A percentile compares a stretch with the other conserved stretches of the same genome.
Conservation (phyloP, 495 filamentous ascomycete genomes). For the Daldinia vernicosa region DNA sequence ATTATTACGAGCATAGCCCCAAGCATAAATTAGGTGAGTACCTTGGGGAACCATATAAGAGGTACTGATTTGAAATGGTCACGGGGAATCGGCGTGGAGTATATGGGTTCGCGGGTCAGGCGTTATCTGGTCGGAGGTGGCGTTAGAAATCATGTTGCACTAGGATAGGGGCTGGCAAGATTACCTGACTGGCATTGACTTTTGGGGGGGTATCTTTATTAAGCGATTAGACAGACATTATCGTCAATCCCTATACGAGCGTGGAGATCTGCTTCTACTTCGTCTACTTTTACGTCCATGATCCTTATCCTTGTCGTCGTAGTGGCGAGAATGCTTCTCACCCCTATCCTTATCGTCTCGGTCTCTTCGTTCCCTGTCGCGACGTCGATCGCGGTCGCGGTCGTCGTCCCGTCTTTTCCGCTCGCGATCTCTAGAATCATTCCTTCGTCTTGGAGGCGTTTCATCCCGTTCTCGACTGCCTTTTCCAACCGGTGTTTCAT, state of each 20-base stretch:
- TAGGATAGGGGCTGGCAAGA: conserved; percentile 29
- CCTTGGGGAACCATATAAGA: neutral
- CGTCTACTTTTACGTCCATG: conserved; percentile 34
- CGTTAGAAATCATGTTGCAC: conserved; percentile 29
- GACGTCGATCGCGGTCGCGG: conserved; percentile 41
- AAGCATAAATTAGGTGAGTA: neutral
- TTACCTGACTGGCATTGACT: conserved; percentile 31
- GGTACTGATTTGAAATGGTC: conserved; percentile 17
- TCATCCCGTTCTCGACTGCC: conserved; percentile 40
- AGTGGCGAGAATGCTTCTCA: conserved; percentile 32
- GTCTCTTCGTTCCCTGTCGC: conserved; percentile 41
- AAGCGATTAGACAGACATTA: conserved; percentile 32
- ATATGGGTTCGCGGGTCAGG: conserved; percentile 26
- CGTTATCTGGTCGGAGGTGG: conserved; percentile 22
- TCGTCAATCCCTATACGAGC: conserved; percentile 42
- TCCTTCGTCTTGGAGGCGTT: conserved; percentile 41
- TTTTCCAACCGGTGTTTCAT: conserved; percentile 24
- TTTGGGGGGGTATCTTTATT: conserved; percentile 37
- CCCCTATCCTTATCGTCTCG: conserved; percentile 41
- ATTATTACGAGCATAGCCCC: conserved; percentile 43
- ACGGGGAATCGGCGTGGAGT: conserved; percentile 33
- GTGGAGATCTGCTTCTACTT: conserved; percentile 44
- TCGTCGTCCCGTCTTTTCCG: conserved; percentile 40
- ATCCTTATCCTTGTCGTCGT: conserved; percentile 42
- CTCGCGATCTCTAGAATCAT: conserved; percentile 46